Conservation (phyloP, 2,329 filamentous ascomycete genomes). For the Colletotrichum camelliae region DNA sequence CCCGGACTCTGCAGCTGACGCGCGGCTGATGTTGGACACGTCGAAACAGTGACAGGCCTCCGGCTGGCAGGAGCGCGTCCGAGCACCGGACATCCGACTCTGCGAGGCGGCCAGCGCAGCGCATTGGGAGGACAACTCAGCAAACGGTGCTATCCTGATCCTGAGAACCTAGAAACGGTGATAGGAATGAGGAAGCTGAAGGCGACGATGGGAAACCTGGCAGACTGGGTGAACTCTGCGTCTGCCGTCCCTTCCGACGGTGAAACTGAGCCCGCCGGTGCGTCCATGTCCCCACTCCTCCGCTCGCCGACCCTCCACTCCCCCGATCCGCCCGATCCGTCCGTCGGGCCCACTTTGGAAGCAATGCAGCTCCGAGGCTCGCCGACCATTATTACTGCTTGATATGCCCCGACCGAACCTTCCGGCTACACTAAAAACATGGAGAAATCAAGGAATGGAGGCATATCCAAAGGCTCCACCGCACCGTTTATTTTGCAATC, state of each 20-base stretch:
- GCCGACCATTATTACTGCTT: neutral
- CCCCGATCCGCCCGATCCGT: neutral
- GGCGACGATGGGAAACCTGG: neutral
- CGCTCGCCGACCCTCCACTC: neutral
- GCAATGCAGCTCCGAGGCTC: neutral
- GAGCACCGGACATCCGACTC: conserved; percentile 1
- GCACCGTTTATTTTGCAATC: neutral
- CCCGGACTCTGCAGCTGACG: neutral
- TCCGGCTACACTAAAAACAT: neutral
- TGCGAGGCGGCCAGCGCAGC: neutral
- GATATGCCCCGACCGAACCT: neutral
- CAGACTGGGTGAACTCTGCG: neutral
- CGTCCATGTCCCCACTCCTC: neutral
- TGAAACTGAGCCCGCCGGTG: neutral
- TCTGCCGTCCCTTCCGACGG: neutral
- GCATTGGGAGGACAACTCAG: neutral
- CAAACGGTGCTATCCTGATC: neutral
- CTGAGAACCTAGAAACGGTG: neutral
- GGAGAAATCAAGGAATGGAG: neutral
- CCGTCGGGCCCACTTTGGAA: neutral
- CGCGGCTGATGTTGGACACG: neutral
- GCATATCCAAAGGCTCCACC: neutral
- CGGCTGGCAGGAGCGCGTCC: neutral
- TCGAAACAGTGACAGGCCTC: neutral
- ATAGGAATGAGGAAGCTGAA: neutral